These are phyloP conservation scores for Candolleomyces aberdarensis DNA, from an alignment of 768 basidiomycete genomes.

Conservation along the genomic window DNA sequence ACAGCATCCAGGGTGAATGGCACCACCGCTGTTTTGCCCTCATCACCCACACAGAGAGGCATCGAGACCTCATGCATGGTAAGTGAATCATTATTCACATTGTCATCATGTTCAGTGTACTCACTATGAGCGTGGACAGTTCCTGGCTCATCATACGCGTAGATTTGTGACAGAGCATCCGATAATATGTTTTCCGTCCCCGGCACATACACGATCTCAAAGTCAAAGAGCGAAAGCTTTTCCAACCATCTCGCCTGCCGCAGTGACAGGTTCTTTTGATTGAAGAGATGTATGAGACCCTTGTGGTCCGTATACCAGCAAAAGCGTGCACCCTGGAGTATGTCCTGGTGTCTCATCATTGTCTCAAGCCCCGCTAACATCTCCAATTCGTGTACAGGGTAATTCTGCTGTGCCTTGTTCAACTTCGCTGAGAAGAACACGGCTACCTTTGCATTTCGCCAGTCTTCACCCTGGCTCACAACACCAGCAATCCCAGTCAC, in stretches of 20 bases:
- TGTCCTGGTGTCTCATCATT: conserved; percentile 21
- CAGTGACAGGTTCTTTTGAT: conserved; percentile 29
- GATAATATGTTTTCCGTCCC: conserved; percentile 37
- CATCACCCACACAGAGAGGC: neutral
- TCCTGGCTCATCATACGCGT: conserved; percentile 20
- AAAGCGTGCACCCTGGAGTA: conserved; percentile 27
- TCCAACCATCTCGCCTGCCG: conserved; percentile 27
- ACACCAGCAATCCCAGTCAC: conserved; percentile 24
- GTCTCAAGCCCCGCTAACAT: conserved; percentile 34
- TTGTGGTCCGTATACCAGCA: conserved; percentile 29
- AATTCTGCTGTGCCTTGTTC: conserved; percentile 30
- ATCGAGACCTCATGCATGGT: neutral
- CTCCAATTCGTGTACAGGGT: conserved; percentile 38
- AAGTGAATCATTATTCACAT: conserved; percentile 3
- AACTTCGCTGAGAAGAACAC: conserved; percentile 29
- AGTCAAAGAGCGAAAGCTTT: conserved; percentile 32
- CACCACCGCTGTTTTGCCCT: neutral
- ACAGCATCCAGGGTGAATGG: neutral
- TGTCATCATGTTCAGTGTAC: conserved; percentile 17
- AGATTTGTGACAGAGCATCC: conserved; percentile 37
- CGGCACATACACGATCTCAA: conserved; percentile 25
- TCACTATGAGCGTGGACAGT: conserved; percentile 18
- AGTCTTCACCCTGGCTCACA: conserved; percentile 23
- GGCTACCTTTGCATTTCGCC: conserved; percentile 28
- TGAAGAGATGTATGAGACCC: conserved; percentile 22